phyloP scores from a whole-genome alignment of 148 eudicot species.

The Vaccinium macrocarpon region DNA sequence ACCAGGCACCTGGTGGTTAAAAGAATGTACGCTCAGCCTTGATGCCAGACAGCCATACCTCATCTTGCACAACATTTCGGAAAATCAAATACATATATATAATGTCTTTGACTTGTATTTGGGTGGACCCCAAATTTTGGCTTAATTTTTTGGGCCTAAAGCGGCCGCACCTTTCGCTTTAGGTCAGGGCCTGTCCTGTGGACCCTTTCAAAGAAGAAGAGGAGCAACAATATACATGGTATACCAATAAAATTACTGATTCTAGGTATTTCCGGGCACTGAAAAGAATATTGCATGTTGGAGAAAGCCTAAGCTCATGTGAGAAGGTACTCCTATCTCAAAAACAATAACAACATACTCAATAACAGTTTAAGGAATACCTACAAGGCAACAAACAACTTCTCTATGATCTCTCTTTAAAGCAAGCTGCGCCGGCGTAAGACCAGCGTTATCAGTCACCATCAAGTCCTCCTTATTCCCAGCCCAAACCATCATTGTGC shows the following conservation, averaged over 20 bases:
- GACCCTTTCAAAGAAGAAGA: neutral
- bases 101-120: too few relatives aligned
- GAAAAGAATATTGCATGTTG: conserved; percentile 5
- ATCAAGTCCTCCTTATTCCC: conserved; percentile 93
- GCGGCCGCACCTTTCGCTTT: too few relatives aligned
- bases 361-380: conserved; percentile 35
- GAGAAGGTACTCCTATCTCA: conserved; percentile 8
- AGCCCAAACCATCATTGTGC: conserved; percentile 94
- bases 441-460: conserved; percentile 84
- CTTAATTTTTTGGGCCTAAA: too few relatives aligned
- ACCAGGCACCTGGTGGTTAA: too few relatives aligned
- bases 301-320: neutral
- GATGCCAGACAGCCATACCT: too few relatives aligned
- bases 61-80: too few relatives aligned
- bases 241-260: neutral
- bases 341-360: neutral
- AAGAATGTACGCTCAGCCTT: too few relatives aligned
- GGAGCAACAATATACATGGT: neutral
- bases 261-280: neutral
- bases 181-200: too few relatives aligned
- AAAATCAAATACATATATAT: too few relatives aligned
- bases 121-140: too few relatives aligned
- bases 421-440: conserved; percentile 96
- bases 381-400: conserved; percentile 99
- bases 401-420: conserved; percentile 93